phyloP scores from a whole-genome alignment of 2,329 filamentous ascomycete genomes.

The Lasiodiplodia citricola region DNA sequence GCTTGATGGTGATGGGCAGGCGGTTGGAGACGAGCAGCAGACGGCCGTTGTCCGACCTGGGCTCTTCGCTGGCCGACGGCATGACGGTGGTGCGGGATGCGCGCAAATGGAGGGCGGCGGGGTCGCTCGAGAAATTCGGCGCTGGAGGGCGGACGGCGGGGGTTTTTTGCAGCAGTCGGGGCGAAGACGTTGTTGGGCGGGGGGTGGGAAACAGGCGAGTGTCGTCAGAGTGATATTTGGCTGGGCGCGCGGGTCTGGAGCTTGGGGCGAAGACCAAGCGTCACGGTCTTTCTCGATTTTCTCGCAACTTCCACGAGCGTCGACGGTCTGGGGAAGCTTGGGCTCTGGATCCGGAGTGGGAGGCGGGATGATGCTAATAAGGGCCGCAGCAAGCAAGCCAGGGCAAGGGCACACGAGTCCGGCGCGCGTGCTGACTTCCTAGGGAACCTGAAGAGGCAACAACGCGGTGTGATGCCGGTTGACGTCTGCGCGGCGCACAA shows the following conservation, averaged over 20 bases:
- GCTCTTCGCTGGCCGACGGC: conserved; percentile 41
- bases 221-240: conserved; percentile 18
- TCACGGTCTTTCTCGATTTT: conserved; percentile 10
- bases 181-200: not conserved
- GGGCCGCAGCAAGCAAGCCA: not conserved
- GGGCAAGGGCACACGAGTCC: not conserved
- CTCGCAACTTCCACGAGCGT: conserved; percentile 25
- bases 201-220: not conserved
- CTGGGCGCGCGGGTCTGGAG: not conserved
- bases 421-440: conserved; percentile 1
- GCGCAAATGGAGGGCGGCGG: not conserved
- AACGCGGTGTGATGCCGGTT: conserved; percentile 28
- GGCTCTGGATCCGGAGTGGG: not conserved
- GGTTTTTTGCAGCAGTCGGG: not conserved
- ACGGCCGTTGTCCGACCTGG: conserved; percentile 48
- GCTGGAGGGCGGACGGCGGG: not conserved
- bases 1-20: conserved; percentile 95
- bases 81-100: conserved; percentile 32
- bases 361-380: conserved; percentile 1
- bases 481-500: conserved; percentile 22
- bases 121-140: not conserved
- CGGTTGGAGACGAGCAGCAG: conserved; percentile 92
- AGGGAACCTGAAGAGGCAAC: conserved; percentile 17
- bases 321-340: conserved; percentile 19
- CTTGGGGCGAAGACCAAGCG: conserved; percentile 3